phyloP scores from a whole-genome alignment of 2,329 filamentous ascomycete genomes.

The Fusarium newnesense region DNA sequence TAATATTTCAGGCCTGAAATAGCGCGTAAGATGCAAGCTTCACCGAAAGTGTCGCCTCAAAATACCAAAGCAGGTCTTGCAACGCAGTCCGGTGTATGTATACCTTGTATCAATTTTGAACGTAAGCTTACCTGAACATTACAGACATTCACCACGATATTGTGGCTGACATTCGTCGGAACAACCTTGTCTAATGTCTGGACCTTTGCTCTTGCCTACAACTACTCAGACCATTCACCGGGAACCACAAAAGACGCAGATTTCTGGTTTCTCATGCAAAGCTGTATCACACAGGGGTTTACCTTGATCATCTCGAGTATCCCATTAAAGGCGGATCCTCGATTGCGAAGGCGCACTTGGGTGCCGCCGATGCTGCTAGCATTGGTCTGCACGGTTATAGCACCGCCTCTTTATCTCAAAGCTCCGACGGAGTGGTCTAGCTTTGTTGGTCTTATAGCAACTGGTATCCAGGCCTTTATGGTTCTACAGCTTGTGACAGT shows the following conservation, averaged over 20 bases:
- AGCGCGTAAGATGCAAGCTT: neutral
- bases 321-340: neutral
- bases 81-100: neutral
- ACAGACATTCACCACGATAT: neutral
- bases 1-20: fast-evolving
- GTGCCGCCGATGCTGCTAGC: neutral
- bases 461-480: neutral
- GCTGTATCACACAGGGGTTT: neutral
- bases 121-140: fast-evolving
- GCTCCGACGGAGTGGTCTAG: neutral
- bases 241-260: neutral
- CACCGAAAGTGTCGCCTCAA: fast-evolving
- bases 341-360: neutral
- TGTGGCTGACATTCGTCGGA: neutral
- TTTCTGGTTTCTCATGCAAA: neutral
- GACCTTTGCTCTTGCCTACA: neutral
- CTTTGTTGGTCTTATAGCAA: neutral
- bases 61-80: neutral
- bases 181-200: neutral
- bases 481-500: neutral
- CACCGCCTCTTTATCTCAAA: neutral
- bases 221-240: neutral
- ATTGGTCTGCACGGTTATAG: neutral
- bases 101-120: fast-evolving
- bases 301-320: fast-evolving